Evolutionary conservation across 306 rosid species (phyloP).

Genomic region (Glycine soja): DNA sequence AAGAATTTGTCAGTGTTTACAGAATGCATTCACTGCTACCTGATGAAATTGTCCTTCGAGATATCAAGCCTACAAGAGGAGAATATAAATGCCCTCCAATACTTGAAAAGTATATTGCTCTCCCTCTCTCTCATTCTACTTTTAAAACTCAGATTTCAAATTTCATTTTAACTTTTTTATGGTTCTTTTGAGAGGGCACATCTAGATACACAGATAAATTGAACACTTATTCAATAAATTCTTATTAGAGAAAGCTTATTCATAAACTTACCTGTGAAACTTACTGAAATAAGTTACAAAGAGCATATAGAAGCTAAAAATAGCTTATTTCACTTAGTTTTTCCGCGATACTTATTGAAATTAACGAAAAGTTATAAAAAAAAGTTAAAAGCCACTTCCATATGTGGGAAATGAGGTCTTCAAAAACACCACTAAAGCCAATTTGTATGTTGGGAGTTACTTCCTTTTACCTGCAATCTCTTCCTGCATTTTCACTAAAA

Average conservation of each 20-base stretch:
- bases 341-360: too few relatives aligned
- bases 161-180: not conserved
- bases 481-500: too few relatives aligned
- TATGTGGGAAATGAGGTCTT: not conserved
- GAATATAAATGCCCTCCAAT: constrained; percentile 59
- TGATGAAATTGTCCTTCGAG: constrained; percentile 60
- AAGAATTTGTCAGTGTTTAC: constrained; percentile 78
- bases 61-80: constrained; percentile 46
- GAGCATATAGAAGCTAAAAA: not conserved
- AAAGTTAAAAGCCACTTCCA: not conserved
- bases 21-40: constrained; percentile 84
- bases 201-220: not conserved
- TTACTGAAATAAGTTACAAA: not conserved
- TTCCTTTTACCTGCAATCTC: constrained; percentile 5
- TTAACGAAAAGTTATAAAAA: too few relatives aligned
- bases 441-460: constrained; percentile 9
- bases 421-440: not conserved
- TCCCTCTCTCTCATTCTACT: constrained; percentile 5
- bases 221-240: too few relatives aligned
- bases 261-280: too few relatives aligned
- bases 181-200: not conserved
- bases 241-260: too few relatives aligned
- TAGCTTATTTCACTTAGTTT: too few relatives aligned
- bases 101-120: constrained; percentile 55
- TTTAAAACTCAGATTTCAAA: not conserved